Evolutionary conservation across 805 yeast genomes (phyloP).

Genomic region (Kodamaea laetipori): DNA sequence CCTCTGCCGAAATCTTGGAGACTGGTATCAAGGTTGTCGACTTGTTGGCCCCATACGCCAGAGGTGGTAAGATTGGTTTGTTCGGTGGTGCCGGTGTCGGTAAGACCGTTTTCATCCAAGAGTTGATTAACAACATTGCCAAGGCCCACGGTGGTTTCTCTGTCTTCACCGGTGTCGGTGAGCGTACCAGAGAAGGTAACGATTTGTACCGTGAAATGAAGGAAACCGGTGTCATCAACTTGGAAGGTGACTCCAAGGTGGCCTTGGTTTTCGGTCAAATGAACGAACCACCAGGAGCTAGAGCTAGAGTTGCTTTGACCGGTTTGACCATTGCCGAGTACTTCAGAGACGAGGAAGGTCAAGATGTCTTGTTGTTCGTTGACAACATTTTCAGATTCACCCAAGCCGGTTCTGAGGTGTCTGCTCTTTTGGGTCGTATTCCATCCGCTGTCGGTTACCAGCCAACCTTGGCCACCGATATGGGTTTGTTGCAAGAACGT

Average conservation of each 20-base stretch:
- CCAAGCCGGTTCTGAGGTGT: conserved; percentile 99
- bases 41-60: conserved; percentile 98
- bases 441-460: conserved; percentile 99
- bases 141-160: conserved; percentile 99
- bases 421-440: conserved; percentile 99
- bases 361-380: conserved; percentile 98
- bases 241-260: conserved; percentile 99
- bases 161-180: conserved; percentile 99
- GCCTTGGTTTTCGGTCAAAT: conserved; percentile 99
- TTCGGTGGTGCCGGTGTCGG: conserved; percentile 99
- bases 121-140: conserved; percentile 98
- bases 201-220: conserved; percentile 99
- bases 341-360: conserved; percentile 99
- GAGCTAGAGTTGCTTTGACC: conserved; percentile 99
- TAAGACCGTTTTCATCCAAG: conserved; percentile 99
- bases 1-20: conserved; percentile 96
- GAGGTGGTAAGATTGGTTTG: conserved; percentile 99
- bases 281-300: conserved; percentile 99
- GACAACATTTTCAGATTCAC: conserved; percentile 99
- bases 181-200: conserved; percentile 99
- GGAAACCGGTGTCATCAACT: conserved; percentile 99
- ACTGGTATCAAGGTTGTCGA: conserved; percentile 99
- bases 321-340: conserved; percentile 99
- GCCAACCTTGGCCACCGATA: conserved; percentile 99
- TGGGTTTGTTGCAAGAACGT: conserved; percentile 99